Conservation (phyloP, 1,284 basidiomycete species). For the Takashimella koratensis region DNA sequence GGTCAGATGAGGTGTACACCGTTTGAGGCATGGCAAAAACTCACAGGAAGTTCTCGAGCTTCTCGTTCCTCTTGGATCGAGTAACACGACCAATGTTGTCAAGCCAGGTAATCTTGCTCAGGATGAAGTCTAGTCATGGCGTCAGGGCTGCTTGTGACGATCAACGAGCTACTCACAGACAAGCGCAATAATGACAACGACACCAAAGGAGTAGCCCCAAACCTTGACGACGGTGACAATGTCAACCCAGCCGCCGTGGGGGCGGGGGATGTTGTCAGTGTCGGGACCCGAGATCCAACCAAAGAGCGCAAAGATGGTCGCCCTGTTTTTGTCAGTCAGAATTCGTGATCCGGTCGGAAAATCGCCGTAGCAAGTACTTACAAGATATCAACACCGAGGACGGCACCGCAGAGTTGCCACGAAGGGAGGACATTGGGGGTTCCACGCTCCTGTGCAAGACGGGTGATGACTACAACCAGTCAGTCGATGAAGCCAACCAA, state of each 20-base stretch:
- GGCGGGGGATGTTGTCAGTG: conserved; percentile 20
- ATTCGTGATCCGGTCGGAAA: no score
- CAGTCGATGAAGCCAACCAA: neutral
- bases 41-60: conserved; percentile 54
- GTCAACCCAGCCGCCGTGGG: conserved; percentile 52
- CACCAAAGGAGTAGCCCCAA: conserved; percentile 55
- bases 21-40: conserved; percentile 27
- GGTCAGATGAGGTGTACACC: conserved; percentile 45
- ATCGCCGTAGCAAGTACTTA: conserved; percentile 3
- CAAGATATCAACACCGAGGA: conserved; percentile 55
- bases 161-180: conserved; percentile 35
- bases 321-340: no score
- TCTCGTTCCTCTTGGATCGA: conserved; percentile 52
- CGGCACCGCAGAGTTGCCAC: conserved; percentile 54
- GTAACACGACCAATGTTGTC: conserved; percentile 53
- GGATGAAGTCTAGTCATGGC: conserved; percentile 37
- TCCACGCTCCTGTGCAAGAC: conserved; percentile 33
- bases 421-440: conserved; percentile 51
- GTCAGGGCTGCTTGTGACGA: conserved; percentile 7
- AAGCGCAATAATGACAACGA: conserved; percentile 53
- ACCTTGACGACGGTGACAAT: conserved; percentile 57
- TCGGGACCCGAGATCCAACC: conserved; percentile 56
- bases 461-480: conserved; percentile 32
- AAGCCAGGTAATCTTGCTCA: conserved; percentile 51
- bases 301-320: conserved; percentile 55